A percentile compares a stretch with the other conserved stretches of the same genome.
These are phyloP conservation scores for Teunomyces panamensis DNA, from an alignment of 805 yeast genomes.

Conservation along the genomic window DNA sequence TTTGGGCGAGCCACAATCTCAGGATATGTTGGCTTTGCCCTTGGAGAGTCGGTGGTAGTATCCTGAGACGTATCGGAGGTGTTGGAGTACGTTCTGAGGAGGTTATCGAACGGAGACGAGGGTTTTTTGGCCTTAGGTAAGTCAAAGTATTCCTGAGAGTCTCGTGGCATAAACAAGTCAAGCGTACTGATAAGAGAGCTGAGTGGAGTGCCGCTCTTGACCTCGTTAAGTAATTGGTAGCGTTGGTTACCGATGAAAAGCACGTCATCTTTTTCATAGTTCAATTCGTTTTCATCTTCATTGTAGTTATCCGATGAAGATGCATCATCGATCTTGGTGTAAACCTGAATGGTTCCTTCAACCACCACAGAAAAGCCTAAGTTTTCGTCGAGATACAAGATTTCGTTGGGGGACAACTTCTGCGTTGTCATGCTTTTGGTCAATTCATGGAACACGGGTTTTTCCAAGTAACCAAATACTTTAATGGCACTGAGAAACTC, in stretches of 20 bases:
- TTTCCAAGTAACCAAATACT: constrained; percentile 89
- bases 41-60: not conserved
- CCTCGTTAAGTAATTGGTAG: constrained; percentile 75
- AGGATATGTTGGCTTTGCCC: constrained; percentile 16
- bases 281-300: constrained; percentile 14
- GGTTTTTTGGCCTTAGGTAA: not conserved
- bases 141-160: not conserved
- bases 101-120: constrained; percentile 4
- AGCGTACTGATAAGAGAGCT: constrained; percentile 80
- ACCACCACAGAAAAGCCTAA: constrained; percentile 90
- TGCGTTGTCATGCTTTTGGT: constrained; percentile 91
- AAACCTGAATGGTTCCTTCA: constrained; percentile 85
- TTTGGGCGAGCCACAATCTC: constrained; percentile 70
- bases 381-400: constrained; percentile 66
- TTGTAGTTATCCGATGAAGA: not conserved
- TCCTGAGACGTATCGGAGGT: not conserved
- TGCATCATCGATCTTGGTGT: constrained; percentile 43
- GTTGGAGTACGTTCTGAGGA: constrained; percentile 6
- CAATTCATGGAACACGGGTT: constrained; percentile 86
- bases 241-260: constrained; percentile 53
- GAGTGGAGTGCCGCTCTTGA: constrained; percentile 79
- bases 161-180: constrained; percentile 52
- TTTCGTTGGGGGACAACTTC: constrained; percentile 72
- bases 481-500: constrained; percentile 89
- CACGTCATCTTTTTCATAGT: constrained; percentile 37